A percentile compares a stretch with the other conserved stretches of the same genome.
Conservation (phyloP, 1,284 basidiomycete genomes). For the Agaricales sp. region DNA sequence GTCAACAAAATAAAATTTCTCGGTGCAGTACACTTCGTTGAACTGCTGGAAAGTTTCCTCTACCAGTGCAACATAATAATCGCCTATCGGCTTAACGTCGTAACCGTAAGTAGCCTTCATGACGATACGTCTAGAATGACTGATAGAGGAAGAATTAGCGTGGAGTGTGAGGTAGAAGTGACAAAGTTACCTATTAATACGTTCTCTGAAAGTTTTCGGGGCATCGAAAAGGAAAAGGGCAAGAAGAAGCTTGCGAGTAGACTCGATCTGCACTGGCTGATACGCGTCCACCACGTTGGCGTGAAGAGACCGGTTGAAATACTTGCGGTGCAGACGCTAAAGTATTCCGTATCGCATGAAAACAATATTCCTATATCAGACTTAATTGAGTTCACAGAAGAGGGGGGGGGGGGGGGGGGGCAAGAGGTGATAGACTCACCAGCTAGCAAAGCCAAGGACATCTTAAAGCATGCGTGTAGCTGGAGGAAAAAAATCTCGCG, state of each 20-base stretch:
- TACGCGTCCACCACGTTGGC: constrained; percentile 4
- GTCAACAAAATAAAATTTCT: not conserved
- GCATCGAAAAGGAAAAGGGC: constrained; percentile 3
- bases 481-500: not conserved
- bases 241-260: constrained; percentile 7
- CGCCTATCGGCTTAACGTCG: not conserved
- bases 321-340: constrained; percentile 6
- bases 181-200: constrained; percentile 6
- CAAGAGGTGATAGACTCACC: not conserved
- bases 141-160: no score
- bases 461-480: not conserved
- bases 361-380: not conserved
- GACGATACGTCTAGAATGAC: not conserved
- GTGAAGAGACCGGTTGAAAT: constrained; percentile 9
- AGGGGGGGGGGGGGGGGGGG: no score
- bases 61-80: not conserved
- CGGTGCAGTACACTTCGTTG: not conserved
- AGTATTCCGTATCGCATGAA: not conserved
- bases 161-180: no score
- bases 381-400: no score
- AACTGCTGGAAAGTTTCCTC: not conserved
- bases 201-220: constrained; percentile 4
- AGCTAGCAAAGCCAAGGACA: not conserved
- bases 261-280: constrained; percentile 6
- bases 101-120: not conserved